phyloP scores from a whole-genome alignment of 2,329 filamentous ascomycete species.

The Talaromyces sp. region DNA sequence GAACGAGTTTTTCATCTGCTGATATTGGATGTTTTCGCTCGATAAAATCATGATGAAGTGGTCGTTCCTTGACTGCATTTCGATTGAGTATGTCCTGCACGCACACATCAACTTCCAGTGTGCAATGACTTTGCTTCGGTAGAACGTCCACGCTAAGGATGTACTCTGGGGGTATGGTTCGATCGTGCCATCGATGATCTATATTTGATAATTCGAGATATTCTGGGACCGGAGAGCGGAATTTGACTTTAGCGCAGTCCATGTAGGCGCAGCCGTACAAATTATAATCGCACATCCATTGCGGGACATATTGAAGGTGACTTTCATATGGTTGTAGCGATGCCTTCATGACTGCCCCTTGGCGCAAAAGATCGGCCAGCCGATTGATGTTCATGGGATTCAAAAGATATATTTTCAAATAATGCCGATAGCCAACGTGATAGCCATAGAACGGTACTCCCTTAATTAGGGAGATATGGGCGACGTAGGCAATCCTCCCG shows the following conservation, averaged over 20 bases:
- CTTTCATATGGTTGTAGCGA: constrained; percentile 90
- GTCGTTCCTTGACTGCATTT: constrained; percentile 67
- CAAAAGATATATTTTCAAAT: constrained; percentile 90
- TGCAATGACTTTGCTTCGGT: constrained; percentile 79
- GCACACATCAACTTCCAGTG: constrained; percentile 83
- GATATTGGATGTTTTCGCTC: constrained; percentile 65
- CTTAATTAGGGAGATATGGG: constrained; percentile 86
- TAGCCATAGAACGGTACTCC: constrained; percentile 95
- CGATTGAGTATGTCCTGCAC: constrained; percentile 86
- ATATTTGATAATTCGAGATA: constrained; percentile 60
- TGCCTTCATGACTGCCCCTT: constrained; percentile 80
- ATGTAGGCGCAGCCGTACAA: constrained; percentile 91
- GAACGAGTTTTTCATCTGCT: constrained; percentile 73
- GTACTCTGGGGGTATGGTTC: constrained; percentile 58
- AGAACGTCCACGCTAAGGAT: constrained; percentile 62
- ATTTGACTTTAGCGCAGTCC: constrained; percentile 65
- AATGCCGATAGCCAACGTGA: constrained; percentile 84
- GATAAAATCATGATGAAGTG: constrained; percentile 79
- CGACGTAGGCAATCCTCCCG: constrained; percentile 70
- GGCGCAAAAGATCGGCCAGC: constrained; percentile 77
- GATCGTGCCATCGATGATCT: constrained; percentile 74
- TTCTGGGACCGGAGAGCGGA: constrained; percentile 71
- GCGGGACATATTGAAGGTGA: constrained; percentile 84
- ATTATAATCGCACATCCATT: constrained; percentile 99
- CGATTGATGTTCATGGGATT: constrained; percentile 85